Conservation (phyloP, 768 basidiomycete genomes). For the Sistotremastrum suecicum region DNA sequence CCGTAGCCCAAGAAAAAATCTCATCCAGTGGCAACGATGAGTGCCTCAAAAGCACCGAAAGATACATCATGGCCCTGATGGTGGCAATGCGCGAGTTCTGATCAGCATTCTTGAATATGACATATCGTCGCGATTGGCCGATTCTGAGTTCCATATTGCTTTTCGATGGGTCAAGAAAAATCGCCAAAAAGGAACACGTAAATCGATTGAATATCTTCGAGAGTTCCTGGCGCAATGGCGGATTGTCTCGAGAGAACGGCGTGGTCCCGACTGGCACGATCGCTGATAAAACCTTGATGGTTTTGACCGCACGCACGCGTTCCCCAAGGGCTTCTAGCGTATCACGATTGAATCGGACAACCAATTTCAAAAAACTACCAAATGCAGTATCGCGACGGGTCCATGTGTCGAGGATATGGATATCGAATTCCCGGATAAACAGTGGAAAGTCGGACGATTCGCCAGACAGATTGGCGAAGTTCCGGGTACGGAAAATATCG, state of each 20-base stretch:
- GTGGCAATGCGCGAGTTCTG: conserved; percentile 49
- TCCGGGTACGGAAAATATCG: conserved; percentile 63
- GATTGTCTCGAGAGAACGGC: conserved; percentile 39
- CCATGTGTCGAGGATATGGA: conserved; percentile 34
- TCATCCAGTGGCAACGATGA: conserved; percentile 34
- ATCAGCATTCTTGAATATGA: conserved; percentile 54
- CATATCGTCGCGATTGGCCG: conserved; percentile 49
- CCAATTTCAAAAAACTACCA: conserved; percentile 66
- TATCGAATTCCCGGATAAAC: conserved; percentile 47
- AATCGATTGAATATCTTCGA: conserved; percentile 78
- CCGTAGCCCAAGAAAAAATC: conserved; percentile 48
- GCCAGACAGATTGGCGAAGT: conserved; percentile 55
- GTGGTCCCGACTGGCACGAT: conserved; percentile 60
- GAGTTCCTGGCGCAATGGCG: conserved; percentile 39
- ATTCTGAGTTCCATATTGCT: conserved; percentile 37
- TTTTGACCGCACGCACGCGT: conserved; percentile 24
- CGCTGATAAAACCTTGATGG: conserved; percentile 58
- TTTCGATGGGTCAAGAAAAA: conserved; percentile 47
- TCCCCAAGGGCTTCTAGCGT: conserved; percentile 16
- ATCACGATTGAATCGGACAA: conserved; percentile 45
- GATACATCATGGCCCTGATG: conserved; percentile 61
- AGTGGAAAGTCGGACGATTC: conserved; percentile 52
- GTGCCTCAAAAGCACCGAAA: conserved; percentile 46
- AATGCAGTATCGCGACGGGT: conserved; percentile 57
- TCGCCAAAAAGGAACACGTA: conserved; percentile 52